These are phyloP conservation scores for Lasiodiplodia sp. DNA, from an alignment of 2,329 filamentous ascomycete genomes.

Conservation along the genomic window DNA sequence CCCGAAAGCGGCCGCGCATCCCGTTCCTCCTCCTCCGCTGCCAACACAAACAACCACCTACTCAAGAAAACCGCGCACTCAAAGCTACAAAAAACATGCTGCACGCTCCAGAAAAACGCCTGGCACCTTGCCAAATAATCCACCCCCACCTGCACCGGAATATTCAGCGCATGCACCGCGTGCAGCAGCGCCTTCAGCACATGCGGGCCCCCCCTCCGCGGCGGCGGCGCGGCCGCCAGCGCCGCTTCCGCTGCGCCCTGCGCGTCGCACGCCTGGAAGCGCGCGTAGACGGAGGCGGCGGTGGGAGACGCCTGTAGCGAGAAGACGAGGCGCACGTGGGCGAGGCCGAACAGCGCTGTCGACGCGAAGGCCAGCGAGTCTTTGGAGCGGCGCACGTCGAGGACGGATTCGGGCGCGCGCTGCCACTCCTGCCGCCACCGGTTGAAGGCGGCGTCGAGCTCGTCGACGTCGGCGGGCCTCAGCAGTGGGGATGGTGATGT, in stretches of 20 bases:
- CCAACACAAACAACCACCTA: neutral
- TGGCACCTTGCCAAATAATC: constrained; percentile 1
- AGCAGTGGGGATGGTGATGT: neutral
- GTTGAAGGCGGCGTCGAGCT: constrained; percentile 4
- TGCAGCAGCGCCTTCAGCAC: constrained; percentile 3
- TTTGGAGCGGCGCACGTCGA: neutral
- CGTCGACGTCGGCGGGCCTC: neutral
- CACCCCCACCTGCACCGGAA: neutral
- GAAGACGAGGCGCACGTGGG: constrained; percentile 7
- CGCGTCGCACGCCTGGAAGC: constrained; percentile 1
- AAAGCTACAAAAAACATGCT: neutral
- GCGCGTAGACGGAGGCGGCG: neutral
- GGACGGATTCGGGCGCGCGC: constrained; percentile 2
- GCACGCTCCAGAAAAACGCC: constrained; percentile 10
- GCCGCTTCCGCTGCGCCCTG: neutral
- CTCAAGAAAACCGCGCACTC: constrained; percentile 13
- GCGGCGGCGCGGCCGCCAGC: neutral
- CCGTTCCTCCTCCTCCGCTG: neutral
- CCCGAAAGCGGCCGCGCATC: neutral
- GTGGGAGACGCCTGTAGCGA: neutral
- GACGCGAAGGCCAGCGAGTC: constrained; percentile 15
- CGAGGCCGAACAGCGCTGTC: constrained; percentile 11
- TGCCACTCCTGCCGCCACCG: constrained; percentile 3
- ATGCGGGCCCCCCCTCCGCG: neutral
- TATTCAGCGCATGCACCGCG: neutral